These are phyloP conservation scores for Haplographium delicatum DNA, from an alignment of 495 filamentous ascomycete genomes.

Conservation along the genomic window DNA sequence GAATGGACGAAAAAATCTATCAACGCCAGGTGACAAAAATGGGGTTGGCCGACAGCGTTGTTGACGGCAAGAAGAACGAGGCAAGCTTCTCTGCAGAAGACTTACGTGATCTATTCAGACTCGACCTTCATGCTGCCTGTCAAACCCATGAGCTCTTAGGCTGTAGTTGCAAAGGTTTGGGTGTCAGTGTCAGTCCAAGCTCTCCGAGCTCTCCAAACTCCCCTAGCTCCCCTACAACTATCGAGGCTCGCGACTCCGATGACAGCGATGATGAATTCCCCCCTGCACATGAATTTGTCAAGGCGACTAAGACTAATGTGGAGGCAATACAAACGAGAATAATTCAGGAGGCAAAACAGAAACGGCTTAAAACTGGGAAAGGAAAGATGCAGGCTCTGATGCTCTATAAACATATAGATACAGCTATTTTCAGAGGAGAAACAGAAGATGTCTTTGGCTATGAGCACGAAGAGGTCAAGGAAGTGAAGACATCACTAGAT, in stretches of 20 bases:
- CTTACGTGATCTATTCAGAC: constrained; percentile 63
- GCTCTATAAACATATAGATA: constrained; percentile 63
- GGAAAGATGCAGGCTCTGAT: constrained; percentile 56
- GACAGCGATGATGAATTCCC: constrained; percentile 35
- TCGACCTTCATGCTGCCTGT: constrained; percentile 53
- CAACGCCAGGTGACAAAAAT: constrained; percentile 76
- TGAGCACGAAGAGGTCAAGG: constrained; percentile 33
- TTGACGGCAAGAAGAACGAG: constrained; percentile 49
- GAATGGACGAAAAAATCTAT: constrained; percentile 79
- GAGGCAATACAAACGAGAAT: constrained; percentile 53
- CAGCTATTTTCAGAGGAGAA: constrained; percentile 31
- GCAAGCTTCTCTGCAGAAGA: constrained; percentile 64
- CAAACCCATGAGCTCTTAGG: constrained; percentile 69
- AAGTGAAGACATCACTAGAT: constrained; percentile 43
- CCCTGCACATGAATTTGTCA: constrained; percentile 33
- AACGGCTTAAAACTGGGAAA: constrained; percentile 28
- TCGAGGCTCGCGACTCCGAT: constrained; percentile 27
- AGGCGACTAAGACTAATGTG: constrained; percentile 57
- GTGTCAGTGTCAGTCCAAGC: constrained; percentile 16
- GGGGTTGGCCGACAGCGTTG: constrained; percentile 40
- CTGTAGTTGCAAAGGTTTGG: constrained; percentile 58
- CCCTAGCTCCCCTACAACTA: constrained; percentile 26
- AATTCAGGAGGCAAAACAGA: constrained; percentile 28
- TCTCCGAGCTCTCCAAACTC: constrained; percentile 1
- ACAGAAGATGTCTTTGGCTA: constrained; percentile 24